These are phyloP conservation scores for Monosporascus sp. DNA, from an alignment of 2,329 filamentous ascomycete genomes.

Conservation along the genomic window DNA sequence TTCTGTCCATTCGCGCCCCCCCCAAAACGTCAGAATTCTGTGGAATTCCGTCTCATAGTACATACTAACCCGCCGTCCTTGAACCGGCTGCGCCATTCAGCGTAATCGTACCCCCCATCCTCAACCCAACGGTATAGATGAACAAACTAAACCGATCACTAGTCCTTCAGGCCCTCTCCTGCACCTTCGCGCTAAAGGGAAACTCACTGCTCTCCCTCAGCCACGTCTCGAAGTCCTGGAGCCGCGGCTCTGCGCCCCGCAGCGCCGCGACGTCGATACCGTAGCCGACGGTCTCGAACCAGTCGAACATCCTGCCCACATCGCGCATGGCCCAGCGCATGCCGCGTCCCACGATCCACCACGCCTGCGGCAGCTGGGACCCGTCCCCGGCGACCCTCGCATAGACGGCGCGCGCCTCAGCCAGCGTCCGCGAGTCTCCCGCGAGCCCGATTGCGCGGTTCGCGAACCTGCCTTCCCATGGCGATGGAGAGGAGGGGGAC, in stretches of 20 bases:
- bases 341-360: conserved; percentile 22
- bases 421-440: conserved; percentile 29
- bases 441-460: conserved; percentile 28
- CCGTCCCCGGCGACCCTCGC: conserved; percentile 11
- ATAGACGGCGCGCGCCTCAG: conserved; percentile 25
- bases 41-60: too few relatives aligned
- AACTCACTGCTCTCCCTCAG: conserved; percentile 29
- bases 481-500: too few relatives aligned
- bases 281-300: conserved; percentile 34
- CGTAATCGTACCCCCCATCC: too few relatives aligned
- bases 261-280: conserved; percentile 30
- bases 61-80: too few relatives aligned
- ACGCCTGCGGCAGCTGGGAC: conserved; percentile 26
- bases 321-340: conserved; percentile 24
- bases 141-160: not conserved
- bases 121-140: not conserved
- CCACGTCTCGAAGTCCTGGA: conserved; percentile 33
- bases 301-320: conserved; percentile 30
- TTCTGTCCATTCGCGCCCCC: too few relatives aligned
- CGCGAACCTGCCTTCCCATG: conserved; percentile 13
- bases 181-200: not conserved
- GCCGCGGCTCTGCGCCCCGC: conserved; percentile 20
- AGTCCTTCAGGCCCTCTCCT: not conserved
- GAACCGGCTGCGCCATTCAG: too few relatives aligned
- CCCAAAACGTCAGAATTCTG: too few relatives aligned